phyloP scores from a whole-genome alignment of 78 protist genomes.

The Mastigamoeba balamuthi region DNA sequence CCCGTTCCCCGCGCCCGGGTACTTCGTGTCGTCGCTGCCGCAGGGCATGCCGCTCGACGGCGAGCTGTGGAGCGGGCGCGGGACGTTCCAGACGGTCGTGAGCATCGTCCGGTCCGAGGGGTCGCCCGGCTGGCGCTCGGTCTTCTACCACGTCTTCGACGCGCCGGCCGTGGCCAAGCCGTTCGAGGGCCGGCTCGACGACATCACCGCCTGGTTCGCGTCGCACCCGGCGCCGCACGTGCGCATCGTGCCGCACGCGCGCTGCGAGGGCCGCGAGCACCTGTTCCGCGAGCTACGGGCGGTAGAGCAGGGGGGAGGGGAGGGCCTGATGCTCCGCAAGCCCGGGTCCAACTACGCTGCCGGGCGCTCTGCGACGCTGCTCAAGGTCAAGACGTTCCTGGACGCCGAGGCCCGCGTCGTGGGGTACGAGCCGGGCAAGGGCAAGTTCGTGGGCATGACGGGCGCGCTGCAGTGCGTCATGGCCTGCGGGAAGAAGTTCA shows the following conservation, averaged over 20 bases:
- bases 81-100: background rate
- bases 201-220: background rate
- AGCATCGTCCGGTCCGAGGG: background rate
- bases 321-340: constrained; percentile 46
- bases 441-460: background rate
- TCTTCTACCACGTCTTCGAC: constrained; percentile 24
- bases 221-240: background rate
- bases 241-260: background rate
- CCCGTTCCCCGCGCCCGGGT: constrained; percentile 7
- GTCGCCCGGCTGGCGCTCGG: background rate
- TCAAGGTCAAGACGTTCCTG: constrained; percentile 14
- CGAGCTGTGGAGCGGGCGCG: constrained; percentile 9
- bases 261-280: background rate
- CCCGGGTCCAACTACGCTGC: constrained; percentile 5
- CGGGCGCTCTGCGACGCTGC: constrained; percentile 1
- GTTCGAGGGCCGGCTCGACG: constrained; percentile 13
- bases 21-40: constrained; percentile 8
- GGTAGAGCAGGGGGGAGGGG: constrained; percentile 14
- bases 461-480: constrained; percentile 11
- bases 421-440: background rate
- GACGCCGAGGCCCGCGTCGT: constrained; percentile 12
- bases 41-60: constrained; percentile 16
- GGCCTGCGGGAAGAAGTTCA: constrained; percentile 3
- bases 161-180: background rate
- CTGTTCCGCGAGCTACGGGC: background rate